Evolutionary conservation across 1,284 basidiomycete genomes (phyloP), one percentile per base, ranked within the genome.

Genomic region (Melampsora larici-populina): DNA sequence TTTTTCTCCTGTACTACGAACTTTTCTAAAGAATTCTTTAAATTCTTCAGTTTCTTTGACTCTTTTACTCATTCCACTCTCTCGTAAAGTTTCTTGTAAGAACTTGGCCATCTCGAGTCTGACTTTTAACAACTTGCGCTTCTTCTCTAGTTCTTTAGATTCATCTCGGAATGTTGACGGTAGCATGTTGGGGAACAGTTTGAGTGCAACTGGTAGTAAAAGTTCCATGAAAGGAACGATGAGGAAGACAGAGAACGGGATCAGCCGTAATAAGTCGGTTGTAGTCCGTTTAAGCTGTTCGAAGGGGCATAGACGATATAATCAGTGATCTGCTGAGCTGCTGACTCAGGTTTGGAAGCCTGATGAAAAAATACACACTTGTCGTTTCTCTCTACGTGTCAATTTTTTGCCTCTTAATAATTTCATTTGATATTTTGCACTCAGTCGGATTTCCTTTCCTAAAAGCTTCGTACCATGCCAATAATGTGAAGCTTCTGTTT

Each of bases 61-160:
- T 24, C 90, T 89, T 82, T 96, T 84, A 8, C 93, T 81, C 78
- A 98, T 87, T 58, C 93, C 94, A 18, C 92, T 94, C 85, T 98
- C 96, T 67, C 92, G 90, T 78, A 99, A 89, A 1, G 97, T 98
- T 84, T 98, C 97, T 83, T 98, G 96, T 66, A 99, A 86, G 87
- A 99, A 99, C 83, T 99, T 99, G 81, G 97, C 97, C 95, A 99
- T 98, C 84, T 98, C 95, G 33, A 99, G 87, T 74, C 96, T 89
- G 29, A 97, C 93, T 81, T 95, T 91, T 69, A 99, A 89, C 2
- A 98, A 87, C 84, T 97, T 97, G 80, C 96, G 90, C 82, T 97
- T 90, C 85, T 99, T 99, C 85, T 99, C 96, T 91, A 66, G 93
- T 90, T 82, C 82, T 70, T 82, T 82, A 82, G 92, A 97, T 85